These are phyloP conservation scores for Dactylellina sp. DNA, from an alignment of 2,329 filamentous ascomycete species.

Conservation along the genomic window DNA sequence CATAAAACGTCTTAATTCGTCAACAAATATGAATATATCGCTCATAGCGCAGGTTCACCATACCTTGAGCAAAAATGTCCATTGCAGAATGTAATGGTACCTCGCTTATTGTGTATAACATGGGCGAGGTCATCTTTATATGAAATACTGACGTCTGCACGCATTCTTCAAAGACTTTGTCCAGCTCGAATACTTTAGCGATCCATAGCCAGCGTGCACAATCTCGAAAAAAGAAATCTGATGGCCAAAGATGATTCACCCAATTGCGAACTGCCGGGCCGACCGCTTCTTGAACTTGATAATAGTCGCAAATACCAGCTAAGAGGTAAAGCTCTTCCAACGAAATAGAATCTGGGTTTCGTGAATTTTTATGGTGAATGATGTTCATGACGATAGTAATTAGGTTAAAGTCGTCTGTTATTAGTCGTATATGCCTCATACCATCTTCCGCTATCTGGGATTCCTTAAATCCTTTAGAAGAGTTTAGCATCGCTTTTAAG, in stretches of 20 bases:
- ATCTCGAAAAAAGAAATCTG: not conserved
- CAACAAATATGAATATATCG: too few relatives aligned
- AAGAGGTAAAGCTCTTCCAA: not conserved
- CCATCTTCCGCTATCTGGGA: not conserved
- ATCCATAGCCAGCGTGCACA: constrained; percentile 1
- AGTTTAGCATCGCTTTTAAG: constrained; percentile 8
- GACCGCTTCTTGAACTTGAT: constrained; percentile 3
- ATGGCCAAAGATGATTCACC: too few relatives aligned
- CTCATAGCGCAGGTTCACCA: too few relatives aligned
- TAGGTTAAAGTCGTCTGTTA: not conserved
- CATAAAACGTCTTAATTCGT: too few relatives aligned
- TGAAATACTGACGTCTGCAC: not conserved
- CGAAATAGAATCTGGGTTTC: not conserved
- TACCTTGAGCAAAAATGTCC: too few relatives aligned
- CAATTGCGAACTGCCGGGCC: not conserved
- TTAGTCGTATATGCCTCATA: not conserved
- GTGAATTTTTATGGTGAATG: not conserved
- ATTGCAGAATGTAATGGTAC: too few relatives aligned
- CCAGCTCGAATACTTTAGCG: not conserved
- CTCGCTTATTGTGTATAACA: too few relatives aligned
- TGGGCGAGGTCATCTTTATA: too few relatives aligned
- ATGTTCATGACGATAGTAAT: not conserved
- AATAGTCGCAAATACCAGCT: not conserved
- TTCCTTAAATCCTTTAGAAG: not conserved
- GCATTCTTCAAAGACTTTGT: not conserved